A percentile compares a stretch with the other conserved stretches of the same genome.
These are phyloP conservation scores for Metschnikowia colocasiae DNA, from an alignment of 805 yeast species.

Conservation along the genomic window DNA sequence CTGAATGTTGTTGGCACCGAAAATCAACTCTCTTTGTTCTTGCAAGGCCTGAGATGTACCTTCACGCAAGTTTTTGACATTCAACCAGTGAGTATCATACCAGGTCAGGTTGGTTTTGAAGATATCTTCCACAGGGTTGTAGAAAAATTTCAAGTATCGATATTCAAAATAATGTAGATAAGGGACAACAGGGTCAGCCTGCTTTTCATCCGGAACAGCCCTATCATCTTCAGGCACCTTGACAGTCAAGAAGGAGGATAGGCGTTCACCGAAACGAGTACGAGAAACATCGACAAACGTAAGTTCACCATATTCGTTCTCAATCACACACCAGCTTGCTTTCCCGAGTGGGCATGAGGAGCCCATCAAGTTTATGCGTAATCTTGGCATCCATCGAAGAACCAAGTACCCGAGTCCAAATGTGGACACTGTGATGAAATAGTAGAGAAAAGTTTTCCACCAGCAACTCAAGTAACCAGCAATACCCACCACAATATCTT, in stretches of 20 bases:
- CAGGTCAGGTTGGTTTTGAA: conserved; percentile 82
- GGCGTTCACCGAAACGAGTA: conserved; percentile 62
- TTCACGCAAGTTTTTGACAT: conserved; percentile 48
- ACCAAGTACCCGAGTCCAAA: conserved; percentile 71
- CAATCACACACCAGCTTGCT: conserved; percentile 91
- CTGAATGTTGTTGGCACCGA: conserved; percentile 73
- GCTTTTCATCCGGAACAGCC: conserved; percentile 26
- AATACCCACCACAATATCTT: conserved; percentile 88
- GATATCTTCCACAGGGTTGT: conserved; percentile 83
- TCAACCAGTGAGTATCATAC: conserved; percentile 79
- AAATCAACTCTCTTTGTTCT: conserved; percentile 66
- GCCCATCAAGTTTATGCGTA: conserved; percentile 66
- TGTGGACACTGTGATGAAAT: conserved; percentile 52
- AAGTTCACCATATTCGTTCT: conserved; percentile 89
- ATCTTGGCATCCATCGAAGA: conserved; percentile 83
- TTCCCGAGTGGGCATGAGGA: conserved; percentile 63
- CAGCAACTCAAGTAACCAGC: conserved; percentile 75
- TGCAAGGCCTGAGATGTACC: conserved; percentile 72
- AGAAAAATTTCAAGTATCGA: conserved; percentile 77
- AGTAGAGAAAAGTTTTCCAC: conserved; percentile 46
- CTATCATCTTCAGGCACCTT: conserved; percentile 22
- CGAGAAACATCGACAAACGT: conserved; percentile 54
- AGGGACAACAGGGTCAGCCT: conserved; percentile 63
- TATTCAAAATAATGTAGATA: conserved; percentile 69
- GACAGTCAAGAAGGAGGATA: conserved; percentile 60